A percentile compares a stretch with the other conserved stretches of the same genome.
phyloP scores from a whole-genome alignment of 2,329 filamentous ascomycete genomes.

The Ophiostoma quercus region DNA sequence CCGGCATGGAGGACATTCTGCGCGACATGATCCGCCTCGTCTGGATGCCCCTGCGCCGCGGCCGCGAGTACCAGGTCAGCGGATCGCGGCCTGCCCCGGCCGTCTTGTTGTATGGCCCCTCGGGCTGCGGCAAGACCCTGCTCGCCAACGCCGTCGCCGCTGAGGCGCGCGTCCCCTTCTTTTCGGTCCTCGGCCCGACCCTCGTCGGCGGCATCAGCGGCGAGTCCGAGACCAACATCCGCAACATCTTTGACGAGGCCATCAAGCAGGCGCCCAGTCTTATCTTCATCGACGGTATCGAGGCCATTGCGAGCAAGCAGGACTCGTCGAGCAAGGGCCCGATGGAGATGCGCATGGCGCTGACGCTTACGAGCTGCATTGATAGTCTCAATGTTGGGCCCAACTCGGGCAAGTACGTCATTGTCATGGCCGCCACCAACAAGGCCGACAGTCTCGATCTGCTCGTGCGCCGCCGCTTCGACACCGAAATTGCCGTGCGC shows the following conservation, averaged over 20 bases:
- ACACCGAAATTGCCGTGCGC: conserved; percentile 78
- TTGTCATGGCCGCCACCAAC: conserved; percentile 89
- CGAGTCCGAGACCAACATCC: conserved; percentile 80
- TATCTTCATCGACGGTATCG: conserved; percentile 87
- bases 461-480: conserved; percentile 66
- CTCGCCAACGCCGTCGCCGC: conserved; percentile 76
- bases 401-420: conserved; percentile 48
- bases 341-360: conserved; percentile 82
- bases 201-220: conserved; percentile 83
- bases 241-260: conserved; percentile 83
- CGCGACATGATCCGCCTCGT: conserved; percentile 64
- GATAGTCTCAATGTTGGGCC: conserved; percentile 70
- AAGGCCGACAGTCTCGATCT: conserved; percentile 81
- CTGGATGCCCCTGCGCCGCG: conserved; percentile 64
- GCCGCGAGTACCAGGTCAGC: conserved; percentile 59
- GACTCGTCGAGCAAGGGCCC: conserved; percentile 63
- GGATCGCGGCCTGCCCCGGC: conserved; percentile 67
- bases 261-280: conserved; percentile 80
- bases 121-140: conserved; percentile 82
- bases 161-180: conserved; percentile 68
- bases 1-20: conserved; percentile 69
- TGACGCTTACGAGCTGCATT: conserved; percentile 81
- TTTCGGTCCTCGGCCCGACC: conserved; percentile 74
- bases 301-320: conserved; percentile 81
- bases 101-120: conserved; percentile 74